Conservation (phyloP, 2,329 filamentous ascomycete genomes). For the Colletotrichum phormii region DNA sequence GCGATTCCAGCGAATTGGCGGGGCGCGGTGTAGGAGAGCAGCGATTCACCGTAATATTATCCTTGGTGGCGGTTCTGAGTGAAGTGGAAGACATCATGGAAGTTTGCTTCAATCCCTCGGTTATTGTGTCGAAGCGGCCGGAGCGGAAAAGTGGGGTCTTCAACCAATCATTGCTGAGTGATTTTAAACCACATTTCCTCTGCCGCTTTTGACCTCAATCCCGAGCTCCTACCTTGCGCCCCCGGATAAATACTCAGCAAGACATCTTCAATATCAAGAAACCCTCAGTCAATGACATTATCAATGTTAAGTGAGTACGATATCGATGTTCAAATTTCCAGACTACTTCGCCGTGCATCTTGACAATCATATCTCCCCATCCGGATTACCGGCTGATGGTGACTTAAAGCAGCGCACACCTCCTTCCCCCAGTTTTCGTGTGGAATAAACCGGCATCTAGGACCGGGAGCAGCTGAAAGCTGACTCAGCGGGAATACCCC, state of each 20-base stretch:
- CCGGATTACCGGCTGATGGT: too few species aligned
- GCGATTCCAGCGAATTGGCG: constrained; percentile 10
- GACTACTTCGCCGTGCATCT: neutral
- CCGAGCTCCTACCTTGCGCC: neutral
- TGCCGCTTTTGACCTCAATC: neutral
- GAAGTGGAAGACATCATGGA: constrained; percentile 29
- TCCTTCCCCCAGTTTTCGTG: neutral
- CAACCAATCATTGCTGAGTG: neutral
- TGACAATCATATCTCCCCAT: neutral
- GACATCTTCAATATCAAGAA: neutral
- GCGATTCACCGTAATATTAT: constrained; percentile 17
- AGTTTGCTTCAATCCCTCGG: constrained; percentile 23
- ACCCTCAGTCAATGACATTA: neutral
- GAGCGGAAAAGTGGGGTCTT: neutral
- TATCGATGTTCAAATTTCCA: neutral
- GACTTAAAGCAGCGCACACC: neutral
- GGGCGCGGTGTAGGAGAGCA: constrained; percentile 18
- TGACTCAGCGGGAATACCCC: constrained; percentile 19
- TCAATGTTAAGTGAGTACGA: neutral
- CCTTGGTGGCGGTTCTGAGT: constrained; percentile 30
- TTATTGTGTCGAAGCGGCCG: constrained; percentile 16
- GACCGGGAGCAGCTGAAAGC: neutral
- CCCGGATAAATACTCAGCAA: constrained; percentile 21
- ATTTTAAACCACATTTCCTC: constrained; percentile 5
- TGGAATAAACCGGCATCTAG: neutral